phyloP scores from a whole-genome alignment of 2,329 filamentous ascomycete genomes.

The Huntiella omanensis region DNA sequence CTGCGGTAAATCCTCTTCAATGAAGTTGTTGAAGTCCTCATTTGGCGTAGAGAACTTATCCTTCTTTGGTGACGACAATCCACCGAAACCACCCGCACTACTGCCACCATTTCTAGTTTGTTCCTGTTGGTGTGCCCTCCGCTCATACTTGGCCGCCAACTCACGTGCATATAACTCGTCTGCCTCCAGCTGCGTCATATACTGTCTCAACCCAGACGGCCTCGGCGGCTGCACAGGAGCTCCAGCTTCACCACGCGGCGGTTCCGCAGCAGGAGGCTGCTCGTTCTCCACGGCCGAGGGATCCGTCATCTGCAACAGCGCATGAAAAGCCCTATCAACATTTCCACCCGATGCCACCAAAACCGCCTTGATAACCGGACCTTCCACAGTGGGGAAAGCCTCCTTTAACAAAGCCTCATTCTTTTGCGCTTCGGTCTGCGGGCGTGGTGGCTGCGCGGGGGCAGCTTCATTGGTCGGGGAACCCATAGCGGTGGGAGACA shows the following conservation, averaged over 20 bases:
- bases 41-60: constrained; percentile 26
- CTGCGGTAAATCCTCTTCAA: constrained; percentile 87
- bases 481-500: constrained; percentile 14
- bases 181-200: constrained; percentile 66
- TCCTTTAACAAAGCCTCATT: constrained; percentile 79
- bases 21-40: constrained; percentile 51
- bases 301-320: constrained; percentile 71
- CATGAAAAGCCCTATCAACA: constrained; percentile 90
- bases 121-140: constrained; percentile 31
- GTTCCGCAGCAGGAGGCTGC: constrained; percentile 28
- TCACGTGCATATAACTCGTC: constrained; percentile 87
- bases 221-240: constrained; percentile 59
- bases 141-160: constrained; percentile 65
- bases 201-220: constrained; percentile 37
- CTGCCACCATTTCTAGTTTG: constrained; percentile 24
- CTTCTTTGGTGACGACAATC: too few species aligned
- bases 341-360: constrained; percentile 68
- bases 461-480: constrained; percentile 21
- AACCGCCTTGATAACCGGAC: constrained; percentile 67
- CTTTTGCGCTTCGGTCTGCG: constrained; percentile 63
- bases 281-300: constrained; percentile 45
- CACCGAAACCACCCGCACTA: constrained; percentile 20
- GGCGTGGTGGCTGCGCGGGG: constrained; percentile 72
- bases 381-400: constrained; percentile 75
- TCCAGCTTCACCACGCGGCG: not conserved